A percentile compares a stretch with the other conserved stretches of the same genome.
Evolutionary conservation across 495 filamentous ascomycete species (phyloP).

Genomic region (Staphylotrichum longicolle): DNA sequence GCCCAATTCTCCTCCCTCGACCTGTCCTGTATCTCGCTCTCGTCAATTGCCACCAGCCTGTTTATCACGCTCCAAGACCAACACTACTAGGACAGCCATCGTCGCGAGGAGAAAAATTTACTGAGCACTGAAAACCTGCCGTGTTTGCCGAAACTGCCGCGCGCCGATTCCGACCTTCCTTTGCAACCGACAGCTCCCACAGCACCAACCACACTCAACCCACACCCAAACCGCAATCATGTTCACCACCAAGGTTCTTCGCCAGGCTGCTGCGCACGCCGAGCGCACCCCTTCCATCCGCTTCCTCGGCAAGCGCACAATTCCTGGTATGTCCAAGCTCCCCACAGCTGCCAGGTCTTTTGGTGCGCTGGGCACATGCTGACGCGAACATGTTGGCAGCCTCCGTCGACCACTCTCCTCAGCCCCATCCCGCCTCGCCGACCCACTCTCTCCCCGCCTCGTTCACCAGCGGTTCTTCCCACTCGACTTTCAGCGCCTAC

Average conservation of each 20-base stretch:
- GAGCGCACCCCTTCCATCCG: slow-evolving; percentile 80
- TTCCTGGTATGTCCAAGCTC: slow-evolving; percentile 62
- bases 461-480: slow-evolving; percentile 58
- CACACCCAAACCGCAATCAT: slow-evolving; percentile 39
- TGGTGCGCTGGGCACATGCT: not conserved
- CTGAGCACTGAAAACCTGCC: no score
- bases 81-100: slow-evolving; percentile 27
- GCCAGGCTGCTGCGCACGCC: slow-evolving; percentile 59
- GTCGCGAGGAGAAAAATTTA: slow-evolving; percentile 30
- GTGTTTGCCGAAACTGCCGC: not conserved
- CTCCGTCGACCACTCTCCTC: slow-evolving; percentile 77
- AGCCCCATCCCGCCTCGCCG: slow-evolving; percentile 60
- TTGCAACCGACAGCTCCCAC: not conserved
- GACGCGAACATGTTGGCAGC: slow-evolving; percentile 41
- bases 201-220: no score
- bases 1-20: slow-evolving; percentile 34
- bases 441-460: slow-evolving; percentile 51
- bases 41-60: not conserved
- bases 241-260: slow-evolving; percentile 65
- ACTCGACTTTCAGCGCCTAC: slow-evolving; percentile 83
- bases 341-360: slow-evolving; percentile 18
- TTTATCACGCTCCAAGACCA: slow-evolving; percentile 5
- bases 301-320: slow-evolving; percentile 84
- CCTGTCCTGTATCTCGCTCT: slow-evolving; percentile 27
- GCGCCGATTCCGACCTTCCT: not conserved